phyloP scores from a whole-genome alignment of 2,329 filamentous ascomycete species.

The Cordyceps militaris region DNA sequence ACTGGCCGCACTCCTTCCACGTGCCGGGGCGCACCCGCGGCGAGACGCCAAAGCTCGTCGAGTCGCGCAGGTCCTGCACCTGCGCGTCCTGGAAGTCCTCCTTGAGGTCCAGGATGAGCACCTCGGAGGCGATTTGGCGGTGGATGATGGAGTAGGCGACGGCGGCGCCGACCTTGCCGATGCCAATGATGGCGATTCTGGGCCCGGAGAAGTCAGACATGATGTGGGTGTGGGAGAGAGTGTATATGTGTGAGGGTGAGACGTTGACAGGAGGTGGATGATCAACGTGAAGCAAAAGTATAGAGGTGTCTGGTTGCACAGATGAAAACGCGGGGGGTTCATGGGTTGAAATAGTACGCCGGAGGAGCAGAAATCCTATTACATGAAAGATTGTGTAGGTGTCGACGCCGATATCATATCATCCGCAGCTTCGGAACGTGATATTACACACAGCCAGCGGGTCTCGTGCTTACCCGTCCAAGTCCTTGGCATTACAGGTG shows the following conservation, averaged over 20 bases:
- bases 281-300: background rate
- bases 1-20: slow-evolving; percentile 42
- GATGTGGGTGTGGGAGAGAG: background rate
- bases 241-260: background rate
- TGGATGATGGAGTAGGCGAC: slow-evolving; percentile 45
- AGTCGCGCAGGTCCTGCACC: slow-evolving; percentile 46
- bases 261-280: no score
- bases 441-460: slow-evolving; percentile 11
- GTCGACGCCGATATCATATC: background rate
- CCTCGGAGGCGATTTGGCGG: slow-evolving; percentile 40
- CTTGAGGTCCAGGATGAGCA: slow-evolving; percentile 48
- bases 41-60: slow-evolving; percentile 34
- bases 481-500: slow-evolving; percentile 11
- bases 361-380: background rate
- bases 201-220: slow-evolving; percentile 13
- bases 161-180: slow-evolving; percentile 43
- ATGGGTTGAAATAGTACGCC: slow-evolving; percentile 11
- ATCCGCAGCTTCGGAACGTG: background rate
- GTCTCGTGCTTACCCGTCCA: slow-evolving; percentile 12
- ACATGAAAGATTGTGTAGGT: slow-evolving; percentile 6
- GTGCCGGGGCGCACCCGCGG: slow-evolving; percentile 38
- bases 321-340: background rate
- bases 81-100: slow-evolving; percentile 38
- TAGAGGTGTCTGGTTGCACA: background rate
- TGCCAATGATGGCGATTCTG: slow-evolving; percentile 41